A percentile compares a stretch with the other conserved stretches of the same genome.
Conservation (phyloP, 352 stramenopile genomes). For the Globisporangium cederbergense region DNA sequence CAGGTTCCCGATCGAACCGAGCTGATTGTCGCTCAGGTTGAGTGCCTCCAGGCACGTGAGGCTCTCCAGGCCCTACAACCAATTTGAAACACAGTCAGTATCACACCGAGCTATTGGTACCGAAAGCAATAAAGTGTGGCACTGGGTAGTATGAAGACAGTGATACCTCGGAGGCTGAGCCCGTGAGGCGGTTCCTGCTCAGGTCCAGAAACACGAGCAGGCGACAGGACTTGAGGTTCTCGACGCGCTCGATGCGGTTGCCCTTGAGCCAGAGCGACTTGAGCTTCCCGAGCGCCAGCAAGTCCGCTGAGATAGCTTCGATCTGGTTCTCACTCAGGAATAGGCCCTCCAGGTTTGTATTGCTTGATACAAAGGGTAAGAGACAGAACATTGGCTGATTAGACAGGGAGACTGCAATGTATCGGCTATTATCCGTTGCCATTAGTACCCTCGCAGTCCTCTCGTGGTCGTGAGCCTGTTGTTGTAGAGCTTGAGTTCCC, state of each 20-base stretch:
- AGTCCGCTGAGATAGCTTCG: conserved; percentile 48
- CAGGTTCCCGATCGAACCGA: conserved; percentile 55
- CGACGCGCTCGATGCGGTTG: conserved; percentile 49
- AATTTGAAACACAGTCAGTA: not conserved
- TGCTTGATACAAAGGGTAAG: conserved; percentile 26
- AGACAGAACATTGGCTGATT: too few relatives aligned
- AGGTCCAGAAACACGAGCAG: conserved; percentile 67
- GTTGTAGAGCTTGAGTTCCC: conserved; percentile 81
- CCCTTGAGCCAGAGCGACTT: conserved; percentile 72
- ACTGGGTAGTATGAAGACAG: too few relatives aligned
- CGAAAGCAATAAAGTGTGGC: not conserved
- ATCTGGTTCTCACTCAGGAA: conserved; percentile 77
- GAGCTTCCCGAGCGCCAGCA: conserved; percentile 59
- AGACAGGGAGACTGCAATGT: too few relatives aligned
- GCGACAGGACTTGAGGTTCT: conserved; percentile 48
- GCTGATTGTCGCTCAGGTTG: conserved; percentile 61
- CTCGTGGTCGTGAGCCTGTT: conserved; percentile 58
- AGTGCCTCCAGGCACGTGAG: conserved; percentile 54
- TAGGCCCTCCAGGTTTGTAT: conserved; percentile 58
- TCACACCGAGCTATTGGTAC: not conserved
- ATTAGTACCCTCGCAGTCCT: conserved; percentile 44
- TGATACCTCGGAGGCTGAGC: conserved; percentile 38
- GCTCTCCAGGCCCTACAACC: conserved; percentile 44
- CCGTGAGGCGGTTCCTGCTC: conserved; percentile 51
- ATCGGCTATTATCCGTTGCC: too few relatives aligned